Evolutionary conservation across 1,139 yeast genomes (phyloP).

Genomic region (Nakaseomyces glabratus): DNA sequence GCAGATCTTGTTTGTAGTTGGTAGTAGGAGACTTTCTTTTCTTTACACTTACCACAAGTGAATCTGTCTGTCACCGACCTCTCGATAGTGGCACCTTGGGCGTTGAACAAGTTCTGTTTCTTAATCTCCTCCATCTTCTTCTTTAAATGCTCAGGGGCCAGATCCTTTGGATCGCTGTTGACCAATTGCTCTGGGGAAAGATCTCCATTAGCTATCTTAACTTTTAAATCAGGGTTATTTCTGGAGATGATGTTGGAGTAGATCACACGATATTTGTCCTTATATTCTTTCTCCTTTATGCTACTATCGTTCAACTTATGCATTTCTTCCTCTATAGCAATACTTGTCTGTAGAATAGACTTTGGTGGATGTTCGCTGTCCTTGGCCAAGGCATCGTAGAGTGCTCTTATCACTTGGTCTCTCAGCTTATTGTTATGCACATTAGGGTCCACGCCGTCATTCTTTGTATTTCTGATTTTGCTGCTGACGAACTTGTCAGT

Average conservation of each 20-base stretch:
- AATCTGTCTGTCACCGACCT: conserved; percentile 94
- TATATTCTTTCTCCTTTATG: conserved; percentile 37
- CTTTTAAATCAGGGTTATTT: conserved; percentile 77
- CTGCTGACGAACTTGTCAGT: conserved; percentile 33
- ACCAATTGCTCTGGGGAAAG: conserved; percentile 58
- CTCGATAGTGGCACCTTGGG: conserved; percentile 97
- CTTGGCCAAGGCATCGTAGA: conserved; percentile 81
- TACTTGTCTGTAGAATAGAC: conserved; percentile 54
- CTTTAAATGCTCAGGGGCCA: conserved; percentile 87
- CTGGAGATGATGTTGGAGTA: conserved; percentile 82
- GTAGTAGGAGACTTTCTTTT: conserved; percentile 90
- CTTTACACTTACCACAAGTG: conserved; percentile 96
- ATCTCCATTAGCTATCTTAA: conserved; percentile 55
- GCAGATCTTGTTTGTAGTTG: conserved; percentile 98
- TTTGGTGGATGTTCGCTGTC: conserved; percentile 55
- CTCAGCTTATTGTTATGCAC: conserved; percentile 69
- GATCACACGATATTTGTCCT: conserved; percentile 73
- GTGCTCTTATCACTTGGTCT: conserved; percentile 73
- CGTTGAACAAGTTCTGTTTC: conserved; percentile 85
- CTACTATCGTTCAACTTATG: conserved; percentile 22
- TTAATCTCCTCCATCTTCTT: conserved; percentile 78
- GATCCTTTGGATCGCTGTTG: conserved; percentile 79
- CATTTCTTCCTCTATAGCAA: conserved; percentile 66
- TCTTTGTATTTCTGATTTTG: conserved; percentile 65
- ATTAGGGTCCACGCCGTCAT: conserved; percentile 68